Evolutionary conservation across 345 rosid genomes (phyloP).

Genomic region (Fremontodendron californicum): DNA sequence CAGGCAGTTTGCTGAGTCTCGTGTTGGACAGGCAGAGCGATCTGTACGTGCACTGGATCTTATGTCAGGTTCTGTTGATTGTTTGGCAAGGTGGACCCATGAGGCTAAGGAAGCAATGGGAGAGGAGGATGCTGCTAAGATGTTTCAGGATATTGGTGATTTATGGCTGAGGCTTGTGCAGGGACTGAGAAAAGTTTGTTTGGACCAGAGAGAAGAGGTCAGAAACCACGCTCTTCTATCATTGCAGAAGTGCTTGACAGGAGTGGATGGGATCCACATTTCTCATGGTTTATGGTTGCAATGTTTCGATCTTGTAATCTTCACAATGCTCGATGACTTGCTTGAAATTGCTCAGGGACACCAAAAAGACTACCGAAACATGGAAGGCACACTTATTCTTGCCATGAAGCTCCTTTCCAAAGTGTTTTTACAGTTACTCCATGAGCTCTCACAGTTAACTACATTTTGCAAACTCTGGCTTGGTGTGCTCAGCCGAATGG

Average conservation of each 20-base stretch:
- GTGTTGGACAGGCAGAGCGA: conserved; percentile 91
- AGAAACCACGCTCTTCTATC: conserved; percentile 86
- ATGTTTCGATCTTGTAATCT: conserved; percentile 85
- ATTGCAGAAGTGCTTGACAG: conserved; percentile 81
- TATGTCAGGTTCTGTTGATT: conserved; percentile 80
- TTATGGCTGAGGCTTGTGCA: conserved; percentile 98
- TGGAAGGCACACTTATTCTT: conserved; percentile 82
- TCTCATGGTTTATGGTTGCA: conserved; percentile 75
- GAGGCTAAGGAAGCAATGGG: conserved; percentile 72
- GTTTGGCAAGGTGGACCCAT: conserved; percentile 64
- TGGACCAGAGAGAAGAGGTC: conserved; percentile 98
- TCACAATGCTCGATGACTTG: conserved; percentile 89
- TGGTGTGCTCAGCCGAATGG: conserved; percentile 90
- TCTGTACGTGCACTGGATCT: conserved; percentile 83
- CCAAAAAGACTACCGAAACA: conserved; percentile 88
- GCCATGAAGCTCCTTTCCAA: conserved; percentile 76
- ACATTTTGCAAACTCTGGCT: conserved; percentile 93
- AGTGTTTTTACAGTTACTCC: conserved; percentile 72
- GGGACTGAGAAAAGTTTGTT: conserved; percentile 92
- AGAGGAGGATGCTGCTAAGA: conserved; percentile 71
- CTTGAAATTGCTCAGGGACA: conserved; percentile 91
- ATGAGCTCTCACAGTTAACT: conserved; percentile 65
- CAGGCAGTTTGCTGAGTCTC: conserved; percentile 98
- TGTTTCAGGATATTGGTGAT: conserved; percentile 78
- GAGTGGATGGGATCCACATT: conserved; percentile 63